Conservation (phyloP, 1,139 yeast species). For the Hyphopichia buzzinii region DNA sequence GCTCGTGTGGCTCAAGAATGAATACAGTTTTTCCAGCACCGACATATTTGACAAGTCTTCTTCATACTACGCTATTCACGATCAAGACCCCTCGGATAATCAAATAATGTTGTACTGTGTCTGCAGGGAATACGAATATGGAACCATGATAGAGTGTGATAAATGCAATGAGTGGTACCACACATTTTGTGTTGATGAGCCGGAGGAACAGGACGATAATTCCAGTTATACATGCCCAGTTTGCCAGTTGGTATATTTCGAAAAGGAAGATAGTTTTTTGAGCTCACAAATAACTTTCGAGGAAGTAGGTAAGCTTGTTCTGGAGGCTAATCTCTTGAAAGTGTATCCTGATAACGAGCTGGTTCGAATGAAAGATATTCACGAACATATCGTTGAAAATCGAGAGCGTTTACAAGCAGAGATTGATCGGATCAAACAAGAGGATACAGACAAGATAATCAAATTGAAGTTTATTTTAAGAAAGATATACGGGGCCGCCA, state of each 20-base stretch:
- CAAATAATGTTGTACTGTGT: constrained; percentile 50
- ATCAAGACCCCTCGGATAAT: constrained; percentile 11
- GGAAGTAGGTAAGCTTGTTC: constrained; percentile 16
- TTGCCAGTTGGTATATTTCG: constrained; percentile 42
- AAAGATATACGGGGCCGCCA: constrained; percentile 35
- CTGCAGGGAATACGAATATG: constrained; percentile 68
- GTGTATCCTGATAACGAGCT: constrained; percentile 43
- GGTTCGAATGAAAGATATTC: constrained; percentile 20
- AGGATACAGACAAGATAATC: constrained; percentile 20
- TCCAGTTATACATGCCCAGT: constrained; percentile 60
- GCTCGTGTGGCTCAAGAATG: constrained; percentile 30
- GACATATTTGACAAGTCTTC: constrained; percentile 38
- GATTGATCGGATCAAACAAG: constrained; percentile 14
- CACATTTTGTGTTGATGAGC: constrained; percentile 56
- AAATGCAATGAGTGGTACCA: constrained; percentile 82
- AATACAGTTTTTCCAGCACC: constrained; percentile 34
- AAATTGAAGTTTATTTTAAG: constrained; percentile 26
- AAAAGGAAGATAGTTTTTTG: constrained; percentile 15
- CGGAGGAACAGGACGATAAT: constrained; percentile 24
- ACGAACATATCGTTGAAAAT: constrained; percentile 10
- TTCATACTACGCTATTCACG: constrained; percentile 19
- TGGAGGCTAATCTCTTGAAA: constrained; percentile 32
- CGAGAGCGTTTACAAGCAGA: constrained; percentile 9
- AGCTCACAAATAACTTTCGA: constrained; percentile 19
- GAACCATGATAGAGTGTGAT: constrained; percentile 80